Evolutionary conservation across 352 stramenopile genomes (phyloP), one percentile per base, ranked within the genome.

Genomic region (Saprolegnia diclina): DNA sequence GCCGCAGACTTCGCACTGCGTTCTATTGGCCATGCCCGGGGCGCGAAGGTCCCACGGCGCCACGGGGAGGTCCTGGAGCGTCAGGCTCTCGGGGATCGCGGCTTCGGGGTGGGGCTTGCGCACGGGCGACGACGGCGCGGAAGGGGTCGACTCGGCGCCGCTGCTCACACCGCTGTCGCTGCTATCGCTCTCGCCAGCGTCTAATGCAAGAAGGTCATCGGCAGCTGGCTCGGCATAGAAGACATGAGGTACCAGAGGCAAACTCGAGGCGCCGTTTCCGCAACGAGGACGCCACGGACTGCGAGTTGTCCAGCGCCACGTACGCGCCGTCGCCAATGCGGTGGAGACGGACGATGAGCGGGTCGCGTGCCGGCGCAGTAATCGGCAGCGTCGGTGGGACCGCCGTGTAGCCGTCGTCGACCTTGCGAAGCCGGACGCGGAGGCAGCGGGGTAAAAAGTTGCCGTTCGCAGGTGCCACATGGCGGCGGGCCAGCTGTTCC

Each of bases 1-100:
- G 16, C 63, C 63, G 35, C 63, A 69, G 11, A 63, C 48, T 46
- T 69, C 63, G 38, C 63, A 69, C 37, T 69, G 63, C 11, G 48
- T 48, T 26, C 63, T 44, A 26, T 69, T 69, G n/a, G 35, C n/a
- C 9, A 45, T 52, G 26, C 54, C 63, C 5, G 48, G 45, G 5
- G 44, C 42, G n/a, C 53, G 45, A n/a, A 48, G 11, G 7, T 52
- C 54, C 63, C 63, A 69, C 26, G 63, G 63, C 32, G 63, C 42
- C 4, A 48, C 54, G 4, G 16, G 21, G 19, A 69, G 22, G 32
- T 69, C 63, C 4, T 24, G 4, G 1, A 69, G 42, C n/a, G 45
- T 54, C 7, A 69, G 37, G 13, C 63, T 45, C 18, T 62, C 54
- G 26, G 63, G 63, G 22, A 69, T 52, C 3, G 37, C 14, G 9